Conservation (phyloP, 768 basidiomycete species). For the Sistotremastrum suecicum region DNA sequence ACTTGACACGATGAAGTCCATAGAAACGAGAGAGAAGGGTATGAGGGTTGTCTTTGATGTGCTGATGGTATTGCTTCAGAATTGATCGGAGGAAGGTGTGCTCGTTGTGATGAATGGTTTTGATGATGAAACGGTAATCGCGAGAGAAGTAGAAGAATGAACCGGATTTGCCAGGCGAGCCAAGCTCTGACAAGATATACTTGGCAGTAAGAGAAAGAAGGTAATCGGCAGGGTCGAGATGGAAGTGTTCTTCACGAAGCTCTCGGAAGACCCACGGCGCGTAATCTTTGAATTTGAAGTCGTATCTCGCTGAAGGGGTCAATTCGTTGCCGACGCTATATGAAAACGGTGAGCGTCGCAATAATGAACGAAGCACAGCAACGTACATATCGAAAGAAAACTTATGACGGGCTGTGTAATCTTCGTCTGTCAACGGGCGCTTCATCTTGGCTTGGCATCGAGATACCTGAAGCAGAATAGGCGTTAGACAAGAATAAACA, state of each 20-base stretch:
- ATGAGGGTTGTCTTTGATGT: constrained; percentile 84
- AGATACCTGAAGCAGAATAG: constrained; percentile 48
- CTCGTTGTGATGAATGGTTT: constrained; percentile 90
- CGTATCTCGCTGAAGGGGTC: constrained; percentile 94
- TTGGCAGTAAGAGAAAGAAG: constrained; percentile 91
- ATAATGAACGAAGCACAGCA: not conserved
- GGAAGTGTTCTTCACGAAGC: constrained; percentile 86
- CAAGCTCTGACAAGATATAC: constrained; percentile 95
- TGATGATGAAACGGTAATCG: constrained; percentile 99
- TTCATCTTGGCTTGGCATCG: constrained; percentile 93
- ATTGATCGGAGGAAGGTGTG: constrained; percentile 86
- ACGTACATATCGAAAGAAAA: constrained; percentile 93
- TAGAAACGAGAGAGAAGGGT: constrained; percentile 91
- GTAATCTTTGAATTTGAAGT: constrained; percentile 99
- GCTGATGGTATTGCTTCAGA: constrained; percentile 69
- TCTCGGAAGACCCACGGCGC: constrained; percentile 97
- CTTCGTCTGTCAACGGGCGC: constrained; percentile 68
- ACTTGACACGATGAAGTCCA: constrained; percentile 93
- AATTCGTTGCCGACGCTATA: constrained; percentile 89
- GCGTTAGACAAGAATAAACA: constrained; percentile 5
- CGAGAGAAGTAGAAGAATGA: constrained; percentile 99
- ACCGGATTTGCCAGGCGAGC: constrained; percentile 95
- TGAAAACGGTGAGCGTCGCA: constrained; percentile 1
- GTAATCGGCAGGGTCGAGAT: constrained; percentile 95
- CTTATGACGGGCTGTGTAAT: constrained; percentile 83